These are phyloP conservation scores for Ceratobasidium sp. DNA, from an alignment of 1,284 basidiomycete genomes.

Conservation along the genomic window DNA sequence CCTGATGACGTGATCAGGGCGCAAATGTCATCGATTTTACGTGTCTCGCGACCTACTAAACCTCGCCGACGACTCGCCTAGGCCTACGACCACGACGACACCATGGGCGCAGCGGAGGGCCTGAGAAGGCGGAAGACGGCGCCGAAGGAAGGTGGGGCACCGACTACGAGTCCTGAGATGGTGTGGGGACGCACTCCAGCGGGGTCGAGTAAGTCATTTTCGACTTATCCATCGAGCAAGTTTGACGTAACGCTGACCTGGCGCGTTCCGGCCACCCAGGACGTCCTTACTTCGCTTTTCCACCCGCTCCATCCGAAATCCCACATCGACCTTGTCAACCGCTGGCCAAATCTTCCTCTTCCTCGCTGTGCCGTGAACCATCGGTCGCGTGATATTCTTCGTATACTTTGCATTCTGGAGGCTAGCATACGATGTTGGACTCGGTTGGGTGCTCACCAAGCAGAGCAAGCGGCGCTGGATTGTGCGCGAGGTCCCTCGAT, in stretches of 20 bases:
- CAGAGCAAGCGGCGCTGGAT: slow-evolving; percentile 97
- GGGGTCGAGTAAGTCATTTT: slow-evolving; percentile 12
- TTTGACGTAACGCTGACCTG: slow-evolving; percentile 8
- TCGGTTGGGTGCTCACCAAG: slow-evolving; percentile 93
- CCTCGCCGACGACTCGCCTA: not conserved
- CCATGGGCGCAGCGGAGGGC: slow-evolving; percentile 17
- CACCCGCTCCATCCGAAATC: slow-evolving; percentile 92
- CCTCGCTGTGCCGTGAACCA: slow-evolving; percentile 69
- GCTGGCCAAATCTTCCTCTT: slow-evolving; percentile 85
- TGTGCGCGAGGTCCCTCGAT: slow-evolving; percentile 89
- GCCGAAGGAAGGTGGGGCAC: not conserved
- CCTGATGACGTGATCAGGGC: slow-evolving; percentile 25
- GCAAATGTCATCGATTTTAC: not conserved
- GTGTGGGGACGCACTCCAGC: slow-evolving; percentile 36
- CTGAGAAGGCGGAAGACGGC: slow-evolving; percentile 15
- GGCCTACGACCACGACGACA: not conserved
- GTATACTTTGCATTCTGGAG: slow-evolving; percentile 95
- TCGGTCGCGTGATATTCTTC: slow-evolving; percentile 78
- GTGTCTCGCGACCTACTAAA: slow-evolving; percentile 14
- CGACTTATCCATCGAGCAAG: not conserved
- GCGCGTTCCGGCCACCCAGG: slow-evolving; percentile 91
- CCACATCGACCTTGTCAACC: slow-evolving; percentile 89
- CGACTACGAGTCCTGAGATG: slow-evolving; percentile 6
- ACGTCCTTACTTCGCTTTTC: slow-evolving; percentile 92
- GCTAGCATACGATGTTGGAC: slow-evolving; percentile 89